These are phyloP conservation scores for Euryodendron excelsum DNA, from an alignment of 148 eudicot species.

Conservation along the genomic window DNA sequence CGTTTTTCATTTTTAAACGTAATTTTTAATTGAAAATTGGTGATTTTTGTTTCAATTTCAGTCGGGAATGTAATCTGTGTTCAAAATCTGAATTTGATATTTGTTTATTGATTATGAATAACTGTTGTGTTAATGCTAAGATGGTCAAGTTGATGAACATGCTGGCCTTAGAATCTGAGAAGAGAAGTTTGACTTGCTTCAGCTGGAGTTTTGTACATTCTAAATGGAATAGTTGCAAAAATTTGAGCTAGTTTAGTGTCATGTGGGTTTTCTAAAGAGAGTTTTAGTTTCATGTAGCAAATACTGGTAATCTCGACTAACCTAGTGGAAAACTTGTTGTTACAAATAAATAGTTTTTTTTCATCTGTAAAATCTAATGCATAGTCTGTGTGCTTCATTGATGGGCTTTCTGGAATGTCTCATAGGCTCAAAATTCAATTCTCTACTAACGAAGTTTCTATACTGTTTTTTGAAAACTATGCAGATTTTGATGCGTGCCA, in stretches of 20 bases:
- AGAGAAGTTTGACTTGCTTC: background rate
- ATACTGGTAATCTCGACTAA: background rate
- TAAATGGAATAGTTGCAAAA: background rate
- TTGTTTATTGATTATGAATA: too few species aligned
- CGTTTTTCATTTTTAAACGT: too few species aligned
- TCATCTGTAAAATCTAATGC: background rate
- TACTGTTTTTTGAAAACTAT: constrained; percentile 16
- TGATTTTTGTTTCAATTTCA: too few species aligned
- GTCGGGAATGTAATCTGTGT: too few species aligned
- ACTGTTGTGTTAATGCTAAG: too few species aligned
- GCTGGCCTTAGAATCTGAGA: too few species aligned
- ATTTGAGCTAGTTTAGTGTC: background rate
- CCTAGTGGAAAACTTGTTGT: background rate
- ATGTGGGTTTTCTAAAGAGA: too few species aligned
- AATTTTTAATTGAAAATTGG: too few species aligned
- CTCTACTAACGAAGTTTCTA: background rate
- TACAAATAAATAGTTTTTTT: background rate
- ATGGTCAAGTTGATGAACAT: too few species aligned
- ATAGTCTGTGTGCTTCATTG: background rate
- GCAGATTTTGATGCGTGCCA: constrained; percentile 84
- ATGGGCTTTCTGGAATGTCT: background rate
- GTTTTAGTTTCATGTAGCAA: too few species aligned
- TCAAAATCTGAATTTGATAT: too few species aligned
- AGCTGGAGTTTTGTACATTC: background rate
- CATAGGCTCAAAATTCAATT: background rate